Evolutionary conservation across 176 grass and related monocot genomes (phyloP).

Genomic region (Zea luxurians): DNA sequence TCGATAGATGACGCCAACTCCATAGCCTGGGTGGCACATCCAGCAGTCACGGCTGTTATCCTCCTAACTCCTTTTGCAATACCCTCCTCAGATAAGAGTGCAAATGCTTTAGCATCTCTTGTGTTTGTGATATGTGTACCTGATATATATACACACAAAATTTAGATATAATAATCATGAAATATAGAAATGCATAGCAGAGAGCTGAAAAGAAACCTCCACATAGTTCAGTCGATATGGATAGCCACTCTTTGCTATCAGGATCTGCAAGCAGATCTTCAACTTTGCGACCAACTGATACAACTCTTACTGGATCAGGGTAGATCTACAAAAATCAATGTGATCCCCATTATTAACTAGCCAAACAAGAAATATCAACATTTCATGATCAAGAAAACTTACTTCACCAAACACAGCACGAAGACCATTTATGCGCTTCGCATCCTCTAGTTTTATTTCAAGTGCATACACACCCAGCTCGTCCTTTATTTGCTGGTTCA

Average conservation of each 20-base stretch:
- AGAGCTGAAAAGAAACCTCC: conserved; percentile 57
- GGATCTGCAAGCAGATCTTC: conserved; percentile 69
- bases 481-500: conserved; percentile 91
- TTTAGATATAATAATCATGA: conserved; percentile 22
- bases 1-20: conserved; percentile 64
- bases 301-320: conserved; percentile 86
- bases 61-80: conserved; percentile 93
- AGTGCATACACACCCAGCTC: conserved; percentile 72
- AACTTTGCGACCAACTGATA: conserved; percentile 82
- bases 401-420: conserved; percentile 93
- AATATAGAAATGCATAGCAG: conserved; percentile 2
- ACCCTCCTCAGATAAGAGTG: conserved; percentile 88
- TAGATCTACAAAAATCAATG: conserved; percentile 57
- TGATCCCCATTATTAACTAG: background rate
- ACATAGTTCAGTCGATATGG: conserved; percentile 85
- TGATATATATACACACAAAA: conserved; percentile 32
- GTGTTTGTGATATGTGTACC: conserved; percentile 93
- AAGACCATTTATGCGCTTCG: conserved; percentile 73
- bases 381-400: conserved; percentile 26
- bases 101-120: conserved; percentile 74
- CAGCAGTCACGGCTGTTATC: conserved; percentile 81
- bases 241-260: conserved; percentile 81
- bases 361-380: background rate
- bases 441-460: conserved; percentile 68
- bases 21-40: conserved; percentile 63